phyloP scores from a whole-genome alignment of 805 yeast species.

The Yarrowia sp. region DNA sequence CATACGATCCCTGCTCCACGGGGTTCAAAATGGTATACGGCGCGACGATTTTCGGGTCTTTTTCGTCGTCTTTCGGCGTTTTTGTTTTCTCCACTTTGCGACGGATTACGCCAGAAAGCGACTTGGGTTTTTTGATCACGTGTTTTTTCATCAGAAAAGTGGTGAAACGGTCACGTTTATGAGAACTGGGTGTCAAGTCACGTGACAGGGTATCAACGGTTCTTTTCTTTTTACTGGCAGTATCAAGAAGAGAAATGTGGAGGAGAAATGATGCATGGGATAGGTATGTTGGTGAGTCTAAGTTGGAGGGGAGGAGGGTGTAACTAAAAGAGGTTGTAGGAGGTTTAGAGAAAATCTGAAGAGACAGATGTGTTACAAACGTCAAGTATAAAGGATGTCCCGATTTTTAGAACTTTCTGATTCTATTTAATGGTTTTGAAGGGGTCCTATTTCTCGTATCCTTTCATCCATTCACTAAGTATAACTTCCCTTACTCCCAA shows the following conservation, averaged over 20 bases:
- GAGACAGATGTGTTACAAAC: no score
- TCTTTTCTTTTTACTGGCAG: no score
- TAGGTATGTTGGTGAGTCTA: background rate
- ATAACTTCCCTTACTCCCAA: no score
- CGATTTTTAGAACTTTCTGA: no score
- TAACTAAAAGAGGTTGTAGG: background rate
- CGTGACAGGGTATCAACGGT: background rate
- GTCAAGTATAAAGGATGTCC: no score
- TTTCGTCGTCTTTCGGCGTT: background rate
- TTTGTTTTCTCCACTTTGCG: background rate
- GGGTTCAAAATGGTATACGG: conserved; percentile 33
- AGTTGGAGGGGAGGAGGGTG: background rate
- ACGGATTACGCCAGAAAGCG: background rate
- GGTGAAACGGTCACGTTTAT: background rate
- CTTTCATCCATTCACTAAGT: no score
- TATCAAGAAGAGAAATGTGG: background rate
- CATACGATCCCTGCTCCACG: conserved; percentile 44
- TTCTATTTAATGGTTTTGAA: no score
- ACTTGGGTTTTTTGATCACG: conserved; percentile 11
- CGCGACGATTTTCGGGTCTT: conserved; percentile 17
- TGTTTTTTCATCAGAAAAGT: background rate
- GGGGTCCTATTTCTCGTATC: no score
- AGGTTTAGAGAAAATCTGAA: no score
- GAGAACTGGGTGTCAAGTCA: no score
- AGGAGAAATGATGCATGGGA: background rate